Conservation (phyloP, 2,329 filamentous ascomycete species). For the Diplodia intermedia region DNA sequence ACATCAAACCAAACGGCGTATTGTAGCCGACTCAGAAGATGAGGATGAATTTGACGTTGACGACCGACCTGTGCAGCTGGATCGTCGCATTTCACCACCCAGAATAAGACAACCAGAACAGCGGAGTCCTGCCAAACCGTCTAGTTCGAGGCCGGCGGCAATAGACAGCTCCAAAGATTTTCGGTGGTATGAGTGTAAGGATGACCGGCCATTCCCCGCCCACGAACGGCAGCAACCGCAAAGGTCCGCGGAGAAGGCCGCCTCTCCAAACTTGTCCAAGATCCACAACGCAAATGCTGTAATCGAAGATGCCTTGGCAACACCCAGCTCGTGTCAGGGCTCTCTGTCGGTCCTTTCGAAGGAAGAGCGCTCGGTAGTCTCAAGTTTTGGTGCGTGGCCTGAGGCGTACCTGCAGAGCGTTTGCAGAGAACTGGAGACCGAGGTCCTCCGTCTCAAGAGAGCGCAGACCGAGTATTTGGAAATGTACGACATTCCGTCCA, state of each 20-base stretch:
- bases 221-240: neutral
- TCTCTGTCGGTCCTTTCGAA: slow-evolving; percentile 1
- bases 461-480: slow-evolving; percentile 19
- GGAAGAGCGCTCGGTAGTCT: neutral
- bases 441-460: neutral
- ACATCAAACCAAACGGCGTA: slow-evolving; percentile 13
- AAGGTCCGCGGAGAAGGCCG: neutral
- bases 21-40: slow-evolving; percentile 30
- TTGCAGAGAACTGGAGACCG: slow-evolving; percentile 6
- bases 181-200: slow-evolving; percentile 27
- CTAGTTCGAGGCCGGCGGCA: neutral
- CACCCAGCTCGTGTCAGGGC: slow-evolving; percentile 17
- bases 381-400: slow-evolving; percentile 10
- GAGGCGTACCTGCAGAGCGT: neutral
- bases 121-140: neutral
- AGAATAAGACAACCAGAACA: neutral
- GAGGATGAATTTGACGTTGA: slow-evolving; percentile 24
- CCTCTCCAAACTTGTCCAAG: neutral
- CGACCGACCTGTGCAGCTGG: neutral
- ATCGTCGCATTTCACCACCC: neutral
- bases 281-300: neutral
- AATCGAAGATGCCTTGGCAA: neutral
- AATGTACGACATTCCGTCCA: slow-evolving; percentile 11
- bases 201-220: neutral
- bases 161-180: slow-evolving; percentile 23